phyloP scores from a whole-genome alignment of 2,329 filamentous ascomycete genomes.

The Cladosporium sp. region DNA sequence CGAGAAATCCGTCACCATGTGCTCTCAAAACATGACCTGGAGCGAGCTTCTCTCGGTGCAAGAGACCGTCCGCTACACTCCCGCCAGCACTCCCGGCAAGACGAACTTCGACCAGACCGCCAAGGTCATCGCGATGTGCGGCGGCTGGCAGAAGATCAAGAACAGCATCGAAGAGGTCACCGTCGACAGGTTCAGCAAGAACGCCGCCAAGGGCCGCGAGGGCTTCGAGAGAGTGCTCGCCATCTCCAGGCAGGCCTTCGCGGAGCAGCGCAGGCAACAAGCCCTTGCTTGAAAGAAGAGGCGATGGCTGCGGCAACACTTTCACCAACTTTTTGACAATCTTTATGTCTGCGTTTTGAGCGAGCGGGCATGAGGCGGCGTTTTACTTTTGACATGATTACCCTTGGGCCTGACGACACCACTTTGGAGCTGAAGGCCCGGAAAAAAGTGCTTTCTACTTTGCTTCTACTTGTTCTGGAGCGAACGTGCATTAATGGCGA shows the following conservation, averaged over 20 bases:
- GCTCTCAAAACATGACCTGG: conserved; percentile 90
- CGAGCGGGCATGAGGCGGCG: conserved; percentile 9
- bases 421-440: not conserved
- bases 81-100: conserved; percentile 39
- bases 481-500: not conserved
- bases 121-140: conserved; percentile 87
- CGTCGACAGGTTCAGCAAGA: conserved; percentile 84
- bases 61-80: conserved; percentile 83
- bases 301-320: not conserved
- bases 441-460: not conserved
- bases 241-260: conserved; percentile 87
- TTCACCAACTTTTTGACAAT: not conserved
- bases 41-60: conserved; percentile 85
- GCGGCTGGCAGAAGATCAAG: conserved; percentile 95
- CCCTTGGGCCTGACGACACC: not conserved
- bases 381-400: not conserved
- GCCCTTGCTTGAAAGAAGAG: conserved; percentile 7
- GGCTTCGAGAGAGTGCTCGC: conserved; percentile 93
- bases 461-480: not conserved
- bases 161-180: conserved; percentile 93
- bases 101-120: conserved; percentile 88
- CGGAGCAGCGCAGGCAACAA: conserved; percentile 72
- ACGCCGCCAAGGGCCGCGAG: conserved; percentile 83
- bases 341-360: conserved; percentile 9
- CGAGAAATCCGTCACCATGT: conserved; percentile 88